Evolutionary conservation across 768 basidiomycete genomes (phyloP), one percentile per base, ranked within the genome.

Genomic region (Fomitopsis serialis): DNA sequence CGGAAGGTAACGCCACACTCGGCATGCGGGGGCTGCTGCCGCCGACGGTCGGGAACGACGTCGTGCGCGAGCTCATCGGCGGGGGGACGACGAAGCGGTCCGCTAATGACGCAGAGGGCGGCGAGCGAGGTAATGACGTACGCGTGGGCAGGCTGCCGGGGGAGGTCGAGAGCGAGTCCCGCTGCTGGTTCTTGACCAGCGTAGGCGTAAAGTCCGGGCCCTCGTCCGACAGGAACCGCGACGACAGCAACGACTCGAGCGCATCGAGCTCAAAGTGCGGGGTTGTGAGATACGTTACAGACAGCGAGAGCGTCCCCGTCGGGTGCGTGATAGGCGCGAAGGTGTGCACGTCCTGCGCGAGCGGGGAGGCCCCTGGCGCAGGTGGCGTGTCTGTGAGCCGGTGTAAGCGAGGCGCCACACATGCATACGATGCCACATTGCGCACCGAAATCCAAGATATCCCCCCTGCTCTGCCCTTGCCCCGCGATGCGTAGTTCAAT

Each of bases 211-310:
- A 91, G 27, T 78, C 79, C 2, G 73, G 74, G 17, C 78, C 83
- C 59, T 82, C 79, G 59, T 88, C 85, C 51, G 84, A 84, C 23
- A 87, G 73, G 62, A 92, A 88, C 13, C 81, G 74, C 3, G 84
- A 85, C 2, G 87, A 89, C 4, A 92, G 72, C 1, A 90, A 70
- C 1, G 85, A 84, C 68, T 92, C 90, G 29, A 85, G 75, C 58
- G 89, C 85, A 66, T 90, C 87, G 27, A 91, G 70, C 56, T 81
- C 77, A 72, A 92, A 92, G 61, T 78, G 72, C 3, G 89, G 87
- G 1, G 77, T 70, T 12, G 78, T 72, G 45, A 91, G 80, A 68
- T 88, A 91, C 24, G 78, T 82, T 34, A 77, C 69, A 9, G 81
- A 74, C 49, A 92, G 75, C 0, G 74, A 71, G 51, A 92, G 77